Base-by-base conservation (phyloP, 2,329 filamentous ascomycete genomes). In the Cadophora gregata region DNA sequence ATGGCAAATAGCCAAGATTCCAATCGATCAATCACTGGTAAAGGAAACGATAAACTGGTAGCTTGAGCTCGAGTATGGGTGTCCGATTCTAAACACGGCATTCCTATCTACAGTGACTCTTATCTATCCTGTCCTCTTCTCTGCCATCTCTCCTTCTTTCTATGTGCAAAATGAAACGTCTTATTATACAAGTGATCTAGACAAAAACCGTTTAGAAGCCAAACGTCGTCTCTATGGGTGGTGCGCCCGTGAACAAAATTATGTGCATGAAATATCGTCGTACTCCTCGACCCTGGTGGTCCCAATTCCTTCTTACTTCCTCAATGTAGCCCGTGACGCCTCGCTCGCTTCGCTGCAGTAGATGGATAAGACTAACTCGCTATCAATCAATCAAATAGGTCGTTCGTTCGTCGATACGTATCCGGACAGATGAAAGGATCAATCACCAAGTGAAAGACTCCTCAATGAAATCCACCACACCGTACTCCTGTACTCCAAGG, bases 381-480 rank as follows among this genome's bases (percentile, higher is more conserved):
- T 12, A 12, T 31, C 42, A 48, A 31, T 48, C 59, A 29, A 61
- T 29, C 36, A 45, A 48, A 21, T 48, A 31, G 12, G 19, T 61
- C 59, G 25, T 29, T 29, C 48, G 48, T 51, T 51, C 25, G 48
- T 51, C 25, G 25, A 51, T 51, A 51, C 14, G 24, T 51, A 24
- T 25, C 16, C 7, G 48, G 42, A 45, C 24, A 14, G 24, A 10
- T 4, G 29, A 24, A 14, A 9, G 25, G 21, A n/a, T n/a, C 58
- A 25, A 50, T 66, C 38, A 78, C 77, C 77, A 78, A 7, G 87
- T 89, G 74, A 95, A 95, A 69, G 86, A 89, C 80, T 95, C 92
- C 78, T 94, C 91, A 12, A 91, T 82, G 74, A 93, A 93, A 76
- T 93, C 90, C 19, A 94, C 82, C 50, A 90, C 88, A 1, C 79